Base-by-base conservation (phyloP, 345 rosid genomes). In the Hibiscus syriacus region DNA sequence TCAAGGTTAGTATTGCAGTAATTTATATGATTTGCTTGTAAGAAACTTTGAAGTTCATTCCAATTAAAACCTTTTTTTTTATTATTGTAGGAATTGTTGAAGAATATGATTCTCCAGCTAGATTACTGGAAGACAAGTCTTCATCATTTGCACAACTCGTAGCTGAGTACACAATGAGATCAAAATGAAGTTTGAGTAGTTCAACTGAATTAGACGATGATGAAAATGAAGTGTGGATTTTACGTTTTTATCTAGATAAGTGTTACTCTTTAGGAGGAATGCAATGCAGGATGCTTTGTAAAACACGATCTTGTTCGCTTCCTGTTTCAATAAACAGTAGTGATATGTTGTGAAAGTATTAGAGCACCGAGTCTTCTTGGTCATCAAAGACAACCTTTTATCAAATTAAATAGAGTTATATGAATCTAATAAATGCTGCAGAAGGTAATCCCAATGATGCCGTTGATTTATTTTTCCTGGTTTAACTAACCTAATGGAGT, bases 121-220 rank as follows among this genome's bases (percentile, higher is more conserved):
- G 85, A 70, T 68, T 92, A 73, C 75, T 89, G 5, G 83, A 84
- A 34, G 72, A 87, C 65, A 83, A 81, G 78, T 80, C 87, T 26
- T 89, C 98, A 3, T 82, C 96, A 22, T 92, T 92, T 70, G 68
- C 95, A 4, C 83, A 73, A 61, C 96, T 92, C 5, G 95, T 92
- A 9, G 85, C 86, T 0, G 97, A 92, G 80, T 90, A 86, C 80
- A 78, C 82, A 0, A 59, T 72, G 64, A 84, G 97, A 58, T 86
- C 92, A 12, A 83, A 74, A 65, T 79, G 87, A 64, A 81, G 79
- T 66, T 79, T 75, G 73, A 72, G 53, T 2, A 63, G 17, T 26
- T 63, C 16, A 2, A 43, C 22, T 25, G 34, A 25, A 41, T 41
- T 13, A 13, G 65, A 23, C 39, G 52, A 62, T 23, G n/a, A 53